Base-by-base conservation (phyloP, 2,329 filamentous ascomycete genomes). In the Bipolaris victoriae region DNA sequence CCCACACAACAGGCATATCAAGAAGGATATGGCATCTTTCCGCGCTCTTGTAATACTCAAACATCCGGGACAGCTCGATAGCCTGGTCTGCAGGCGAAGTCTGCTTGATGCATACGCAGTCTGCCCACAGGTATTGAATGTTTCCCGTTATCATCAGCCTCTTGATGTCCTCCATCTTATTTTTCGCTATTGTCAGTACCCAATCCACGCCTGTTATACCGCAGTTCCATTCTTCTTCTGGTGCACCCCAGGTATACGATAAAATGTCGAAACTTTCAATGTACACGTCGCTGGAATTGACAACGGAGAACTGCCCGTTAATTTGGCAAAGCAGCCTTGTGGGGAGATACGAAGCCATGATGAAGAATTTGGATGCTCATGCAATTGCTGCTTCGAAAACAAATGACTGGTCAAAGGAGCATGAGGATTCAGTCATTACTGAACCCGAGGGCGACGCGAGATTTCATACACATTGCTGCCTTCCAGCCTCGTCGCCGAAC, bases 101-200 rank as follows among this genome's bases (percentile, higher is more conserved):
- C 37, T 69, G 67, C 24, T 67, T 64, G 29, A 69, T 49, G 49
- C 67, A 68, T 16, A 69, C 50, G 39, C 64, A 67, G 51, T 69
- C 65, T 15, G 62, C 52, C 52, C 52, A 55, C 1, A 55, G 40
- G 33, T 50, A 46, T 37, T 26, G 44, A 26, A 54, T 49, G 10
- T 49, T 29, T 4, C 37, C 24, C 1, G 7, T 24, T 5, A 35
- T 11, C 49, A 51, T 51, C 26, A 51, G 5, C 29, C 24, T 51
- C 39, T 51, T 44, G 39, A 51, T 51, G 13, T 51, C 49, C 9
- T 51, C 15, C n/a, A 54, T 5, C n/a, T 54, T 54, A 2, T 24
- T 3, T 31, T 35, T 3, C 4, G 44, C n/a, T 11, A 49, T 48
- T 9, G 7, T 36, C 5, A 54, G 13, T 11, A 10, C 4, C 52